phyloP scores from a whole-genome alignment of 176 grass and related monocot species.

The Oryza australiensis region DNA sequence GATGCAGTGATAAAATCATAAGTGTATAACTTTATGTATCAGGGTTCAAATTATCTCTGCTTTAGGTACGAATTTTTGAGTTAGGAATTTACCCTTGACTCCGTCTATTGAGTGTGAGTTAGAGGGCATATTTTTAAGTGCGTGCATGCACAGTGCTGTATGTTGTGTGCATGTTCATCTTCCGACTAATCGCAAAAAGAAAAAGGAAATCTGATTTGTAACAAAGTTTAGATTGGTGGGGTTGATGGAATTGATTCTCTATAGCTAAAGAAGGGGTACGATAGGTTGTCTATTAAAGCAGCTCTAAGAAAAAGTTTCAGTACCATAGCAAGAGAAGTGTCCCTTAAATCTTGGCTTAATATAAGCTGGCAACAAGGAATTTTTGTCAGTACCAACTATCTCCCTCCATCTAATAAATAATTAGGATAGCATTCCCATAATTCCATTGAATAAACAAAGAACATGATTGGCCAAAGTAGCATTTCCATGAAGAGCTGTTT shows the following conservation, averaged over 20 bases:
- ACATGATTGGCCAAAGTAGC: background rate
- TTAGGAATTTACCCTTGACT: too few relatives aligned
- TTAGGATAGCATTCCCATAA: background rate
- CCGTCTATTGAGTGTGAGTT: too few relatives aligned
- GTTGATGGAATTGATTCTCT: slow-evolving; percentile 51
- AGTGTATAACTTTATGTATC: too few relatives aligned
- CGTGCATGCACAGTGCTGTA: too few relatives aligned
- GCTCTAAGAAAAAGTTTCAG: background rate
- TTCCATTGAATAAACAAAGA: background rate
- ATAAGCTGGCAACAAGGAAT: slow-evolving; percentile 11
- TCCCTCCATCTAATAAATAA: background rate
- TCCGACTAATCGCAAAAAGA: too few relatives aligned
- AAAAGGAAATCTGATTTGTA: background rate
- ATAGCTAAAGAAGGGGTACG: background rate
- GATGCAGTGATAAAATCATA: too few relatives aligned
- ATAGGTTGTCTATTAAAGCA: slow-evolving; percentile 23
- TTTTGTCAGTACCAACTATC: slow-evolving; percentile 15
- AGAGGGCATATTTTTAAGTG: too few relatives aligned
- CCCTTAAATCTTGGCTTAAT: slow-evolving; percentile 10
- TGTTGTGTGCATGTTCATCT: too few relatives aligned
- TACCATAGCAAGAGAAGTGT: background rate
- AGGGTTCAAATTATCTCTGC: too few relatives aligned
- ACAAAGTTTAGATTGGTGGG: slow-evolving; percentile 19
- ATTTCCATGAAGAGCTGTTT: background rate
- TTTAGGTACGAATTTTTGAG: too few relatives aligned